phyloP scores from a whole-genome alignment of 2,329 filamentous ascomycete species.

The Malbranchea cinnamomea region DNA sequence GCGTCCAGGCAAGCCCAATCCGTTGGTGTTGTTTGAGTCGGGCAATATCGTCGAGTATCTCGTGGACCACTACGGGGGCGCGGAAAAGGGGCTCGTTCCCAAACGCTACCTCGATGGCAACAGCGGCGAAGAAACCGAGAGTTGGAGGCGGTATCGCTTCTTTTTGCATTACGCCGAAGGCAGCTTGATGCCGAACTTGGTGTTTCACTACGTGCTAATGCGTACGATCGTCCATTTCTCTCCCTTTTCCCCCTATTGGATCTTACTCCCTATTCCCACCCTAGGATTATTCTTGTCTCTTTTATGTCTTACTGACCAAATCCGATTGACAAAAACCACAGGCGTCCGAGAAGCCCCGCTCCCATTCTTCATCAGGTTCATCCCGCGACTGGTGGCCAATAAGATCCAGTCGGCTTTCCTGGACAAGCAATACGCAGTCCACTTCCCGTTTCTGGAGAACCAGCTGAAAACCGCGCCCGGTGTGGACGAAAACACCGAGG shows the following conservation, averaged over 20 bases:
- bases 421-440: constrained; percentile 24
- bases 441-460: constrained; percentile 31
- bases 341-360: constrained; percentile 38
- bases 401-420: constrained; percentile 27
- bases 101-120: constrained; percentile 38
- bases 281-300: constrained; percentile 1
- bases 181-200: constrained; percentile 57
- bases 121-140: constrained; percentile 43
- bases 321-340: constrained; percentile 10
- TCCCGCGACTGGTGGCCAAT: constrained; percentile 41
- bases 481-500: no score
- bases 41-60: constrained; percentile 72
- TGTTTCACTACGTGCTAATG: constrained; percentile 48
- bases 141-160: constrained; percentile 48
- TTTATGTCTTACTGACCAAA: constrained; percentile 1
- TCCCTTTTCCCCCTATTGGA: not conserved
- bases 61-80: constrained; percentile 46
- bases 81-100: constrained; percentile 31
- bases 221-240: constrained; percentile 23
- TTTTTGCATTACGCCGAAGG: constrained; percentile 78
- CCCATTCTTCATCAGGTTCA: constrained; percentile 54
- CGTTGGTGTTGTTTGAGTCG: constrained; percentile 62
- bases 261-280: not conserved
- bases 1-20: constrained; percentile 29
- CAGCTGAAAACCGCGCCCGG: constrained; percentile 29